These are phyloP conservation scores for Metschnikowia proteae DNA, from an alignment of 805 yeast genomes.

Conservation along the genomic window DNA sequence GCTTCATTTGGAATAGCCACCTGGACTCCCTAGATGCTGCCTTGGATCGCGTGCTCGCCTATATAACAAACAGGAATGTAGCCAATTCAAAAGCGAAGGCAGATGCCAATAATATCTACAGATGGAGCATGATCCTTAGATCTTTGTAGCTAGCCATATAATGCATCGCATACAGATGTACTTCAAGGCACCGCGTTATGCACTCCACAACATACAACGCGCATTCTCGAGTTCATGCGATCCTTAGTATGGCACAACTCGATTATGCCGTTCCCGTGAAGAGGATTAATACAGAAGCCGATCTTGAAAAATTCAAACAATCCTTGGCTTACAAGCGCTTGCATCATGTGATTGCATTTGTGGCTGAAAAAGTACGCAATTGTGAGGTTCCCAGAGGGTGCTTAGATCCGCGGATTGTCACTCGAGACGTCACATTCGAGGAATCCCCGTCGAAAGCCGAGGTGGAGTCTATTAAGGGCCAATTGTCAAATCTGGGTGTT, in stretches of 20 bases:
- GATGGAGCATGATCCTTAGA: no score
- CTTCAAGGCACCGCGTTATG: background rate
- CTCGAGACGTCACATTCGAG: slow-evolving; percentile 4
- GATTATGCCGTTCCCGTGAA: slow-evolving; percentile 8
- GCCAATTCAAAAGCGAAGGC: no score
- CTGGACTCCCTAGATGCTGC: no score
- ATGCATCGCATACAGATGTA: background rate
- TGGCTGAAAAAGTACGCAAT: slow-evolving; percentile 29
- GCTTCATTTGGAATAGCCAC: background rate
- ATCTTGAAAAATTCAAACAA: slow-evolving; percentile 10
- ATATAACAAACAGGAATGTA: no score
- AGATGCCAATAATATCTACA: no score
- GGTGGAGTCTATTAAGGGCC: background rate
- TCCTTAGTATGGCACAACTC: slow-evolving; percentile 1
- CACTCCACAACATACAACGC: background rate
- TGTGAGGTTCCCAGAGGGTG: slow-evolving; percentile 34
- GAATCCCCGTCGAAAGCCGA: background rate
- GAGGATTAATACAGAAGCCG: slow-evolving; percentile 10
- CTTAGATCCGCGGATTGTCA: slow-evolving; percentile 25
- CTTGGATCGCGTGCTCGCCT: no score
- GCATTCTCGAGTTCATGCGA: background rate
- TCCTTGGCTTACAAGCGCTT: slow-evolving; percentile 15
- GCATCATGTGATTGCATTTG: slow-evolving; percentile 11
- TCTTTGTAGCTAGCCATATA: background rate
- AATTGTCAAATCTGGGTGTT: background rate